Base-by-base conservation (phyloP, 2,329 filamentous ascomycete genomes). In the Pseudogymnoascus sp. region DNA sequence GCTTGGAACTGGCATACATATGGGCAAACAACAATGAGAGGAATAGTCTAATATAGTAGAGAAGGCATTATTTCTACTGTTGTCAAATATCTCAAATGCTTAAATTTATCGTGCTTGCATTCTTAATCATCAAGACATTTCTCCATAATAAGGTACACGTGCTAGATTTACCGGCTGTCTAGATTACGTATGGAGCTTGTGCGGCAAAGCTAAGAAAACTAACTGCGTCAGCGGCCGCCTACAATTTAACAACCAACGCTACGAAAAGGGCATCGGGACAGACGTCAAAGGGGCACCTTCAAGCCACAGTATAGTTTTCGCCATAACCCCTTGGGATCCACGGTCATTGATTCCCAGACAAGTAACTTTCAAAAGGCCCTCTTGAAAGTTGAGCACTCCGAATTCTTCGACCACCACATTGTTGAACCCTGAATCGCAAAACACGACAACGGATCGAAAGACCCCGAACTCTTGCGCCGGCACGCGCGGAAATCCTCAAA, bases 401-500 rank as follows among this genome's bases (percentile, higher is more conserved):
- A 28, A 62, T 44, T 23, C n/a, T 10, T n/a, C 37, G 37, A 44
- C 31, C 37, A 62, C 14, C 33, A 28, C 14, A 47, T 38, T 62
- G 21, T 31, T 44, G 40, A 62, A 53, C 23, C 28, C 60, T 47
- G 59, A 42, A 60, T 42, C 60, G 28, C 40, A 44, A 59, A 44
- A 21, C 28, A 50, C 21, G 21, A 38, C 35, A 53, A 44, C 40
- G 28, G 28, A 35, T n/a, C 60, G 16, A 28, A 60, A 63, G 31
- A 63, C 37, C 38, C 44, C 28, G n/a, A 63, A 63, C 44, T 60
- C 37, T 47, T 60, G 62, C 63, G 62, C 25, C 59, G 62, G 25
- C n/a, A 53, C 40, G 59, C 62, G 62, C 23, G 23, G 28, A 38
- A 62, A 61, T 31, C 25, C 16, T 35, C 37, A 8, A 53, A 38